A percentile compares a stretch with the other conserved stretches of the same genome.
Conservation (phyloP, 495 filamentous ascomycete genomes). For the Melanomma pulvis-pyrius region DNA sequence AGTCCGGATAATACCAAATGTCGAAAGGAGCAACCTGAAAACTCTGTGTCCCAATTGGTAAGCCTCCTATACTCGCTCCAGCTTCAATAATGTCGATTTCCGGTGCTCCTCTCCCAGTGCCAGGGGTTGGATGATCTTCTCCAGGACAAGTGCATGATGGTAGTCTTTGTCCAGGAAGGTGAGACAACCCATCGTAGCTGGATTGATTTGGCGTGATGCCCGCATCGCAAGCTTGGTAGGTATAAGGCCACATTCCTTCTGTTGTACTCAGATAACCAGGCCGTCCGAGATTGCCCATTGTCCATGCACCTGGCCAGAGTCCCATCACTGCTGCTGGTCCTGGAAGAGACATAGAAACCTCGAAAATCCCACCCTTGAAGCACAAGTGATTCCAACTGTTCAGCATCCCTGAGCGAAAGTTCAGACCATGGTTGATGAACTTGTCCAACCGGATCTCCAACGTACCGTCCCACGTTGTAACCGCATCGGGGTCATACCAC, state of each 20-base stretch:
- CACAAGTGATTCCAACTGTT: constrained; percentile 82
- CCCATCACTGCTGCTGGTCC: constrained; percentile 68
- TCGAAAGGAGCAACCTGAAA: constrained; percentile 77
- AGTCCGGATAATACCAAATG: constrained; percentile 73
- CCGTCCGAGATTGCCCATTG: constrained; percentile 74
- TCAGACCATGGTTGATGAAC: constrained; percentile 66
- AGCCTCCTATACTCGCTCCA: constrained; percentile 61
- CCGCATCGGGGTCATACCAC: constrained; percentile 83
- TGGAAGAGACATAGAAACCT: constrained; percentile 76
- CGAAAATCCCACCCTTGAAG: constrained; percentile 75
- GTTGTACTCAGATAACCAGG: constrained; percentile 72
- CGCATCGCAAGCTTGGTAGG: constrained; percentile 72
- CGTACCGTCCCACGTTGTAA: constrained; percentile 68
- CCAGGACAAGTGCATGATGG: constrained; percentile 69
- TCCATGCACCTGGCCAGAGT: constrained; percentile 83
- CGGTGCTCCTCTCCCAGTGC: constrained; percentile 70
- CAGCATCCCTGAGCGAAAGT: constrained; percentile 79
- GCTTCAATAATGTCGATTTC: constrained; percentile 80
- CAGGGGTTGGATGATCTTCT: constrained; percentile 70
- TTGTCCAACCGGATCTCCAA: constrained; percentile 64
- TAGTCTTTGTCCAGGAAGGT: constrained; percentile 71
- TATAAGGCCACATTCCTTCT: constrained; percentile 79
- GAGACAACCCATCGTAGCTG: constrained; percentile 66
- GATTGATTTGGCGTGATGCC: constrained; percentile 80
- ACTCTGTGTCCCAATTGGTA: constrained; percentile 59